Percentiles rank a stretch among this genome's conserved stretches.
Conservation (phyloP, 1,284 basidiomycete genomes). For the Meira nashicola region DNA sequence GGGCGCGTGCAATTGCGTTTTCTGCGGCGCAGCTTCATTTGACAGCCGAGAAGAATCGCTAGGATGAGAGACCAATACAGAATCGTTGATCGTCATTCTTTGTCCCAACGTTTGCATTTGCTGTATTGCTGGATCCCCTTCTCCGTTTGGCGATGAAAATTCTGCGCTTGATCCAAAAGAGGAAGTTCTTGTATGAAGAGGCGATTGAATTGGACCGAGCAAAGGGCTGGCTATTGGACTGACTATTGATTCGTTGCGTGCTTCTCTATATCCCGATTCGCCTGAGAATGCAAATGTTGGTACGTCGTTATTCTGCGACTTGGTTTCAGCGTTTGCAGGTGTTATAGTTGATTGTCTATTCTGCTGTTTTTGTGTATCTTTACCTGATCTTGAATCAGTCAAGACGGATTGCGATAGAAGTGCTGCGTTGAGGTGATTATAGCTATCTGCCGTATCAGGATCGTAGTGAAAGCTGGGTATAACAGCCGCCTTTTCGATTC, state of each 20-base stretch:
- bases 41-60: neutral
- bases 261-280: neutral
- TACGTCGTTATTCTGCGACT: neutral
- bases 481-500: neutral
- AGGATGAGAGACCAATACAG: neutral
- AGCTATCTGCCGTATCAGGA: conserved; percentile 9
- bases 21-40: neutral
- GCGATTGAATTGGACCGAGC: conserved; percentile 1
- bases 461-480: conserved; percentile 7
- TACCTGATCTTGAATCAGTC: neutral
- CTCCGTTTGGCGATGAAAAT: neutral
- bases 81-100: conserved; percentile 7
- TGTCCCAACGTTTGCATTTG: conserved; percentile 12
- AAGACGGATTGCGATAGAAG: neutral
- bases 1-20: conserved; percentile 3
- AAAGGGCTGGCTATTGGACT: conserved; percentile 4
- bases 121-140: neutral
- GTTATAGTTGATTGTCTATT: neutral
- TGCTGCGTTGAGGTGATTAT: conserved; percentile 4
- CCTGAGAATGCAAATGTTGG: neutral
- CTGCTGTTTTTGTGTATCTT: neutral
- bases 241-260: neutral
- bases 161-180: conserved; percentile 3
- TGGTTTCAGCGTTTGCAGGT: neutral
- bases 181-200: conserved; percentile 4